Evolutionary conservation across 2,329 filamentous ascomycete genomes (phyloP).

Genomic region (Venturia oleaginea): DNA sequence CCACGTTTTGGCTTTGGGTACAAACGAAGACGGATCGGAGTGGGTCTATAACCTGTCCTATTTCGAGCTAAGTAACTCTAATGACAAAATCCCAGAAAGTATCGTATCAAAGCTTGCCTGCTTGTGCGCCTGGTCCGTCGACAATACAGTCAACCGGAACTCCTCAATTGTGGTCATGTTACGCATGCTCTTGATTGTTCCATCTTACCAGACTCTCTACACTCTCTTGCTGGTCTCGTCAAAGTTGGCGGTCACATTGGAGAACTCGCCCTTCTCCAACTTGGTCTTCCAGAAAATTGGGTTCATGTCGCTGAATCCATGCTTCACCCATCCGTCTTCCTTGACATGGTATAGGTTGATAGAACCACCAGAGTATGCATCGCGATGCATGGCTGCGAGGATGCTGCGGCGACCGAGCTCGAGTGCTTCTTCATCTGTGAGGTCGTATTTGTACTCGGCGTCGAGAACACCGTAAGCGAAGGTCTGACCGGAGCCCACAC

Average conservation of each 20-base stretch:
- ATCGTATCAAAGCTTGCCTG: not conserved
- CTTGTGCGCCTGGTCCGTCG: not conserved
- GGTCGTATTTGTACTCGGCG: slow-evolving; percentile 85
- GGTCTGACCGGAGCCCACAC: slow-evolving; percentile 94
- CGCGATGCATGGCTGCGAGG: slow-evolving; percentile 88
- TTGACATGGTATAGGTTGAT: slow-evolving; percentile 99
- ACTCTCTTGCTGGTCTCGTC: slow-evolving; percentile 24
- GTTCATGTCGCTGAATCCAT: slow-evolving; percentile 96
- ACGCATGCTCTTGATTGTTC: not conserved
- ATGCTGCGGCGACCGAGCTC: slow-evolving; percentile 89
- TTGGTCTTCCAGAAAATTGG: slow-evolving; percentile 99
- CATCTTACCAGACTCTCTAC: not conserved
- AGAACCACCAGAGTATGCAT: slow-evolving; percentile 96
- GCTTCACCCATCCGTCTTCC: slow-evolving; percentile 98
- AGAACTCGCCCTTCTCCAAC: slow-evolving; percentile 96
- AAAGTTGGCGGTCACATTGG: slow-evolving; percentile 77
- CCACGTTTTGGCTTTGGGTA: not conserved
- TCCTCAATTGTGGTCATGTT: not conserved
- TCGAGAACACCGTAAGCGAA: slow-evolving; percentile 98
- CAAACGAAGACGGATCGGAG: not conserved
- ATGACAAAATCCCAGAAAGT: not conserved
- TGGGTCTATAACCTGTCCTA: not conserved
- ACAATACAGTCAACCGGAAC: not conserved
- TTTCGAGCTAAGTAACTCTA: not conserved
- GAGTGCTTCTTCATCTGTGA: slow-evolving; percentile 78